Percentiles rank a stretch among this genome's conserved stretches.
Conservation (phyloP, 1,284 basidiomycete genomes). For the Abortiporus biennis region DNA sequence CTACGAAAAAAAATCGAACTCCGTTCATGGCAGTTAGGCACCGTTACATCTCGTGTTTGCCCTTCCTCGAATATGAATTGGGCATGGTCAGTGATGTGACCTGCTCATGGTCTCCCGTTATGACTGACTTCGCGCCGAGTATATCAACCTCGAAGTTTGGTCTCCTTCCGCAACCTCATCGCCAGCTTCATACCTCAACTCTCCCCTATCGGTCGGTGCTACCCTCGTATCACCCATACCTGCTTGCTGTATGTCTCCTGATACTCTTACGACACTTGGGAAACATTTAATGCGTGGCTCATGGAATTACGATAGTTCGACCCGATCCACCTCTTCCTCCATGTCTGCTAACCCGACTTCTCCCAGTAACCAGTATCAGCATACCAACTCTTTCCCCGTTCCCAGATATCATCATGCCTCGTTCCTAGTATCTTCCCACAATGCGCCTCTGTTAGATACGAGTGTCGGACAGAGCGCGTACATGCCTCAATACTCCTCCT, state of each 20-base stretch:
- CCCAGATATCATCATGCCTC: conserved; percentile 20
- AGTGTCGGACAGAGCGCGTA: conserved; percentile 13
- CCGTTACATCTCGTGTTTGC: conserved; percentile 21
- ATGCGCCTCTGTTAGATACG: conserved; percentile 16
- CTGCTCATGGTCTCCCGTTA: conserved; percentile 20
- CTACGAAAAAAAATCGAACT: no score
- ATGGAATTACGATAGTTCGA: conserved; percentile 12
- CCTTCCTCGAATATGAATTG: conserved; percentile 18
- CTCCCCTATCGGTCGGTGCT: conserved; percentile 1
- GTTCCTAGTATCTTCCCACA: conserved; percentile 18
- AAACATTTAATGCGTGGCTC: conserved; percentile 15
- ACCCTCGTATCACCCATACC: neutral
- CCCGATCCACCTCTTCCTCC: conserved; percentile 8
- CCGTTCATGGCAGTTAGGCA: conserved; percentile 21
- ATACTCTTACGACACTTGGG: conserved; percentile 4
- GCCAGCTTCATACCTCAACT: neutral
- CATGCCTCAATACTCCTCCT: conserved; percentile 13
- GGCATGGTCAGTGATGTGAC: conserved; percentile 19
- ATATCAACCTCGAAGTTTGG: conserved; percentile 14
- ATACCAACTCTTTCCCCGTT: conserved; percentile 12
- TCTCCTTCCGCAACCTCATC: conserved; percentile 6
- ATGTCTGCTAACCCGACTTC: conserved; percentile 17
- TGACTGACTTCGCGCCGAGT: conserved; percentile 20
- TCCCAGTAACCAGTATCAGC: conserved; percentile 17
- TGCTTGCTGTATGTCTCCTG: conserved; percentile 2